Conservation (phyloP, 2,329 filamentous ascomycete species). For the Cadophora malorum region DNA sequence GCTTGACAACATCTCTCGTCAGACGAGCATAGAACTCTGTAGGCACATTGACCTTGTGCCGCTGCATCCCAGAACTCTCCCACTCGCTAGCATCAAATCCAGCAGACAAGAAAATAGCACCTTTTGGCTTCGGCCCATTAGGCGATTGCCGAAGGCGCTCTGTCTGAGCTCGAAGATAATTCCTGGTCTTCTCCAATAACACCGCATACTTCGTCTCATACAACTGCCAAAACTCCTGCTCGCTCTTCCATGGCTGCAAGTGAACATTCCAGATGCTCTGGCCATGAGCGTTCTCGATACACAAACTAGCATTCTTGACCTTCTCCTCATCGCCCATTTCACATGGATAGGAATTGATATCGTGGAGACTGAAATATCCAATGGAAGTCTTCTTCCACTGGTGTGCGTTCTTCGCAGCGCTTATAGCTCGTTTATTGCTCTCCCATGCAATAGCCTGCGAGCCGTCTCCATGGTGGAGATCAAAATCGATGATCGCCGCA, state of each 20-base stretch:
- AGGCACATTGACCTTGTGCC: conserved; percentile 93
- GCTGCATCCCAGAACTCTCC: conserved; percentile 91
- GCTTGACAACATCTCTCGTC: conserved; percentile 80
- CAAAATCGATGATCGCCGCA: conserved; percentile 72
- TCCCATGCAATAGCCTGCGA: conserved; percentile 94
- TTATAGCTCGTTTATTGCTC: conserved; percentile 75
- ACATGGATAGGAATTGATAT: conserved; percentile 98
- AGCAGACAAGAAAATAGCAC: conserved; percentile 92
- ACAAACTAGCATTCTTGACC: conserved; percentile 90
- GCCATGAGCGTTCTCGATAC: conserved; percentile 91
- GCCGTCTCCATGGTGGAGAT: conserved; percentile 92
- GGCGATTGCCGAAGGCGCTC: conserved; percentile 63
- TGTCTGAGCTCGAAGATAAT: conserved; percentile 77
- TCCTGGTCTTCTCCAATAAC: conserved; percentile 80
- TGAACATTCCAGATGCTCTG: conserved; percentile 98
- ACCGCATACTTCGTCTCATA: conserved; percentile 81
- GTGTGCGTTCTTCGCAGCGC: conserved; percentile 71
- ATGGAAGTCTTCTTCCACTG: conserved; percentile 84
- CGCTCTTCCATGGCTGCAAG: conserved; percentile 82
- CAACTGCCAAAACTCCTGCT: conserved; percentile 85
- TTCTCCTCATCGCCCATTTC: conserved; percentile 94
- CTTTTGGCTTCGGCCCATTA: conserved; percentile 70
- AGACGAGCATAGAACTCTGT: conserved; percentile 96
- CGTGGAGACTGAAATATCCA: conserved; percentile 95
- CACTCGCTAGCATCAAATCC: conserved; percentile 98